Evolutionary conservation across 345 rosid genomes (phyloP).

Genomic region (Moricandia moricandioides): DNA sequence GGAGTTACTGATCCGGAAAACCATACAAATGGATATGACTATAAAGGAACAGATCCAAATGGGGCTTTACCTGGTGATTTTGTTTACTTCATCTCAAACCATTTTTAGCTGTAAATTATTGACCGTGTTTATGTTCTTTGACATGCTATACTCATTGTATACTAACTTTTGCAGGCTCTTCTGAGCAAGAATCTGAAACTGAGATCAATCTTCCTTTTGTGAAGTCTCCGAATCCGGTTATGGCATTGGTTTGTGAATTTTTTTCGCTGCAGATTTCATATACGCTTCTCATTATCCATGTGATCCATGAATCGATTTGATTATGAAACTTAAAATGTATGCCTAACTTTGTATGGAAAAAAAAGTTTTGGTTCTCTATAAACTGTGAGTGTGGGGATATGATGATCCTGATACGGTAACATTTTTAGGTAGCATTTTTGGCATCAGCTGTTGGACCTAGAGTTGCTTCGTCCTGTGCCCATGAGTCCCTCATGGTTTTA

Average conservation of each 20-base stretch:
- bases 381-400: neutral
- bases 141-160: conserved; percentile 14
- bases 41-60: conserved; percentile 50
- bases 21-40: conserved; percentile 52
- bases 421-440: conserved; percentile 56
- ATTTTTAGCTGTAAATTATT: neutral
- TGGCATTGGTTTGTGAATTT: conserved; percentile 73
- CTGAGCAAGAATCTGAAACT: conserved; percentile 50
- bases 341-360: too few relatives aligned
- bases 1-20: conserved; percentile 40
- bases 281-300: conserved; percentile 17
- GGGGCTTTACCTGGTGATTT: conserved; percentile 54
- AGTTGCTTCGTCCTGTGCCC: conserved; percentile 98
- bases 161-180: conserved; percentile 43
- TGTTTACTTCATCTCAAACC: conserved; percentile 21
- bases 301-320: conserved; percentile 4
- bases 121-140: too few relatives aligned
- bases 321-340: neutral
- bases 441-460: conserved; percentile 98
- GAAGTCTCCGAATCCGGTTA: conserved; percentile 87
- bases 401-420: too few relatives aligned
- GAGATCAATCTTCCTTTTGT: conserved; percentile 80
- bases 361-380: conserved; percentile 7
- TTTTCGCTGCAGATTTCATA: conserved; percentile 6
- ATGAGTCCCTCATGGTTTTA: conserved; percentile 80